Evolutionary conservation across 768 basidiomycete genomes (phyloP), one percentile per base, ranked within the genome.

Genomic region (Panus rudis): DNA sequence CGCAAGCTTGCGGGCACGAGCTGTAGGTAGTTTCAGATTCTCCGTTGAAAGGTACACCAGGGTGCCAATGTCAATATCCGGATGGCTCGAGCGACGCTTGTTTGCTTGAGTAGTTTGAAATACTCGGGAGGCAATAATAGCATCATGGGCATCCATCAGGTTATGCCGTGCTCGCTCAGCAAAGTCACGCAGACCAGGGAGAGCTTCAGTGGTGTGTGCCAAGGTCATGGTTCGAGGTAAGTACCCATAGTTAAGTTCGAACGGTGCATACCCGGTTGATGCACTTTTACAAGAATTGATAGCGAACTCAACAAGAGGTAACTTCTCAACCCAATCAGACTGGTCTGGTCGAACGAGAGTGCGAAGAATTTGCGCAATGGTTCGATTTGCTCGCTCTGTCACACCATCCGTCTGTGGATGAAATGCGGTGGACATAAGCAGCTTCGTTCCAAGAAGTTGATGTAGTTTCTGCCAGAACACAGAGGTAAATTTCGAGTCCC

Each of bases 251-350:
- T 50, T 61, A 8, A 62, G 45, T n/a, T 61, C 45, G 37, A 62
- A 62, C 6, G 64, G 67, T 16, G 64, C 54, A 38, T 58, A 69
- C n/a, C 54, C 49, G 0, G 67, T 71, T 0, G 63, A 56, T 2
- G 53, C 41, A 25, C 56, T 61, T 0, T 52, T 39, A 23, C 56
- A 52, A 1, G 53, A 52, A 45, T 64, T 72, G 4, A 70, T 59
- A 0, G 67, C 67, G 49, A 72, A 70, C 43, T 71, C 65, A 0
- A 57, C 54, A 38, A 65, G 38, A 3, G 62, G 62, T 0, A 66
- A 6, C 5, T 53, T 50, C 0, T 58, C 45, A 0, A 59, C 50
- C 64, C 65, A 68, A 26, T 69, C 56, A 0, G 22, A 13, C 24
- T 56, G 54, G 25, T 56, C 50, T 10, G 49, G 50, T 5, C 10